Evolutionary conservation across 148 eudicot genomes (phyloP).

Genomic region (Talinum fruticosum): DNA sequence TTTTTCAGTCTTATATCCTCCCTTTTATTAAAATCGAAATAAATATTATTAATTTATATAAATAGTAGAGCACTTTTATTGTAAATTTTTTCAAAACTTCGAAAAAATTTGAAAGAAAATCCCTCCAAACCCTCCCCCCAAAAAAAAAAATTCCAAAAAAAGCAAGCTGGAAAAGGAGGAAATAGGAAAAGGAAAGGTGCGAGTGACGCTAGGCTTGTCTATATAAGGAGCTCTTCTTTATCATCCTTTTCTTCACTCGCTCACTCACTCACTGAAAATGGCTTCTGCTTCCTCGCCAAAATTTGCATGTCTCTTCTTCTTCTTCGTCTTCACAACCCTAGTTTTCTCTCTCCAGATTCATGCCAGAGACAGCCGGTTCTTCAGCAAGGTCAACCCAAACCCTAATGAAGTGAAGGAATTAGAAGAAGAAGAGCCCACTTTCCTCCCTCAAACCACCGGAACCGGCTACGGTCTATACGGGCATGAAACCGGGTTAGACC

Average conservation of each 20-base stretch:
- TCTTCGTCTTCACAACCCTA: constrained; percentile 42
- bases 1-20: too few species aligned
- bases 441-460: constrained; percentile 47
- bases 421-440: constrained; percentile 42
- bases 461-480: constrained; percentile 62
- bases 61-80: too few species aligned
- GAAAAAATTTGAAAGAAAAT: too few species aligned
- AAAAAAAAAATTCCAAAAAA: too few species aligned
- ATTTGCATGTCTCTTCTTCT: constrained; percentile 34
- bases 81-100: too few species aligned
- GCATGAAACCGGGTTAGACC: constrained; percentile 52
- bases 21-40: too few species aligned
- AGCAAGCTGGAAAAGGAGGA: too few species aligned
- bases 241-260: background rate
- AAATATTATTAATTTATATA: too few species aligned
- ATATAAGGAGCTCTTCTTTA: too few species aligned
- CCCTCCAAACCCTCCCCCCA: too few species aligned
- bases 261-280: constrained; percentile 15
- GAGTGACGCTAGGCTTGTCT: too few species aligned
- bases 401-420: background rate
- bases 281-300: constrained; percentile 33
- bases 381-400: constrained; percentile 46
- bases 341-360: constrained; percentile 38
- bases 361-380: constrained; percentile 76
- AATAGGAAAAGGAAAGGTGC: too few species aligned